Percentiles rank a stretch among this genome's conserved stretches.
Conservation (phyloP, 331 rosid species). For the Saraca asoca region DNA sequence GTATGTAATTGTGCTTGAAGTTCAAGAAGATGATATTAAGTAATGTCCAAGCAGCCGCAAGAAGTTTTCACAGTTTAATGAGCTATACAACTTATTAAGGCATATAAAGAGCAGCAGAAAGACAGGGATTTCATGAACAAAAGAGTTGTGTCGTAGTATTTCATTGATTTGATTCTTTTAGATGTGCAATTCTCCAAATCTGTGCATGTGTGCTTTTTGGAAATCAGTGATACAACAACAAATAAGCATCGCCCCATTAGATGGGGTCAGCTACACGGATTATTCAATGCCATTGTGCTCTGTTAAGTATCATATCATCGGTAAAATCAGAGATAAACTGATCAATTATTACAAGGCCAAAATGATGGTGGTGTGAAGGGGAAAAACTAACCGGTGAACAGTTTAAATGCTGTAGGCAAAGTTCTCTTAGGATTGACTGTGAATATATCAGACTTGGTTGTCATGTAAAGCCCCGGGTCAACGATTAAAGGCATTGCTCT, state of each 20-base stretch:
- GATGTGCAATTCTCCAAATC: constrained; percentile 17
- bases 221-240: not conserved
- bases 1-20: constrained; percentile 1
- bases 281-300: no score
- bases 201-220: constrained; percentile 7
- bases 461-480: constrained; percentile 83
- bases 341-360: constrained; percentile 13
- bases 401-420: constrained; percentile 75
- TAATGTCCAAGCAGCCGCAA: not conserved
- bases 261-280: no score
- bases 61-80: not conserved
- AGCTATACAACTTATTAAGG: not conserved
- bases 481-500: constrained; percentile 86
- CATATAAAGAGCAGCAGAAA: constrained; percentile 8
- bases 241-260: no score
- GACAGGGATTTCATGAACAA: constrained; percentile 5
- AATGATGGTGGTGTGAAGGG: constrained; percentile 9
- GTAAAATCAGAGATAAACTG: not conserved
- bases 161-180: constrained; percentile 3
- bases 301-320: no score
- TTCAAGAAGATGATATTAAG: not conserved
- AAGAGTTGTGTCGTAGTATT: not conserved
- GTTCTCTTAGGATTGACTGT: constrained; percentile 67
- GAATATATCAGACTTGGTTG: constrained; percentile 68
- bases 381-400: constrained; percentile 77